phyloP scores from a whole-genome alignment of 2,329 filamentous ascomycete genomes.

The Cadophora sp. region DNA sequence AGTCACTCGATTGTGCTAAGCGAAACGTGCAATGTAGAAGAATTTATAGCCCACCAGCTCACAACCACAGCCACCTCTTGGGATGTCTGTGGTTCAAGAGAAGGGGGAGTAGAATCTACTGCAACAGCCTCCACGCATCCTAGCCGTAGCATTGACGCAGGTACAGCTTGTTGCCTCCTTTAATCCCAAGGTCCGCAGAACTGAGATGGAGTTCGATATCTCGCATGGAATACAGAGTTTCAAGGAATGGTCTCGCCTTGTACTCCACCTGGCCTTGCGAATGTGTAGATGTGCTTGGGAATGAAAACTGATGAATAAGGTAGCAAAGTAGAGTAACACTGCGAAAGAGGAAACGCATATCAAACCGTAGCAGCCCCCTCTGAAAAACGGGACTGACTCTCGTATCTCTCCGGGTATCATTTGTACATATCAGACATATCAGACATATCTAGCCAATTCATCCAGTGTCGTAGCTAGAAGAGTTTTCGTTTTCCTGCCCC shows the following conservation, averaged over 20 bases:
- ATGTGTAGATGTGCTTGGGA: slow-evolving; percentile 36
- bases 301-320: slow-evolving; percentile 1
- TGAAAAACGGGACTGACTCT: neutral
- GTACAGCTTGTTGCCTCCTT: slow-evolving; percentile 34
- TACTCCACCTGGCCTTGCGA: slow-evolving; percentile 78
- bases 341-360: neutral
- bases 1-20: neutral
- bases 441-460: slow-evolving; percentile 6
- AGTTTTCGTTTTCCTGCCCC: slow-evolving; percentile 32
- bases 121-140: slow-evolving; percentile 36
- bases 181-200: neutral
- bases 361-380: slow-evolving; percentile 7
- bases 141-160: slow-evolving; percentile 30
- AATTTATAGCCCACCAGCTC: slow-evolving; percentile 28
- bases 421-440: slow-evolving; percentile 25
- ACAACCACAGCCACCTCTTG: slow-evolving; percentile 9
- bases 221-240: slow-evolving; percentile 79
- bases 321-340: neutral
- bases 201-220: slow-evolving; percentile 52
- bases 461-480: slow-evolving; percentile 26
- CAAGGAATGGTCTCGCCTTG: slow-evolving; percentile 79
- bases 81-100: slow-evolving; percentile 9
- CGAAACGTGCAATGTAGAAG: slow-evolving; percentile 34
- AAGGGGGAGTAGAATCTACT: slow-evolving; percentile 30
- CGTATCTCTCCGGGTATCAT: slow-evolving; percentile 30